Base-by-base conservation (phyloP, 495 filamentous ascomycete genomes). In the Thozetella sp. region DNA sequence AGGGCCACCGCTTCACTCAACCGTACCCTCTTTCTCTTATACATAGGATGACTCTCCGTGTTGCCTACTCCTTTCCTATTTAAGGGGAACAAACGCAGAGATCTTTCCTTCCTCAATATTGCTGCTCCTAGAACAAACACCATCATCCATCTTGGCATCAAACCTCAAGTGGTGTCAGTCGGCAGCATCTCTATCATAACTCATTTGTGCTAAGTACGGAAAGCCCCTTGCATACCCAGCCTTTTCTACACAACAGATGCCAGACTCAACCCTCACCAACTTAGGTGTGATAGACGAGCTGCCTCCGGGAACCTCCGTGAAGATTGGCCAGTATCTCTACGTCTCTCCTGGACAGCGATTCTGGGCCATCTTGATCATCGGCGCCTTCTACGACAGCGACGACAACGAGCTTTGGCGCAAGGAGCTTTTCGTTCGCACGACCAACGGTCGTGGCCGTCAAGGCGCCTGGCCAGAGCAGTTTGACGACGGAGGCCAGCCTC, bases 291-390 rank as follows among this genome's bases (percentile, higher is more conserved):
- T 48, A 4, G 43, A 48, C 43, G 12, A 48, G 11, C 43, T 48
- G 3, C n/a, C n/a, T 19, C 43, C 43, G 3, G 43, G 43, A 11
- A 48, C 43, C 9, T 15, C 12, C 4, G 9, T 48, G 11, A 48
- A 48, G 43, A 20, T 48, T 48, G 43, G 43, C 10, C 43, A 48
- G 43, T 48, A 48, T 19, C 43, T 48, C 57, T 53, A 65, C 25
- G 27, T 34, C 40, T 54, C 37, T 43, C 51, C 23, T 11, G 26
- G 30, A 2, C 55, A 22, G 3, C 55, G 30, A 1, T 57, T 65
- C 24, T 74, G 67, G 69, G 71, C 67, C 45, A 68, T 66, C 53
- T 45, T 76, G 15, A 57, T 68, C 20, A 53, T 72, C 22, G 73
- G 64, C 0, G 68, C 65, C 17, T 75, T 70, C 40, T 71, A 68